Conservation (phyloP, 2,329 filamentous ascomycete genomes). For the Plectosphaerella sp. region DNA sequence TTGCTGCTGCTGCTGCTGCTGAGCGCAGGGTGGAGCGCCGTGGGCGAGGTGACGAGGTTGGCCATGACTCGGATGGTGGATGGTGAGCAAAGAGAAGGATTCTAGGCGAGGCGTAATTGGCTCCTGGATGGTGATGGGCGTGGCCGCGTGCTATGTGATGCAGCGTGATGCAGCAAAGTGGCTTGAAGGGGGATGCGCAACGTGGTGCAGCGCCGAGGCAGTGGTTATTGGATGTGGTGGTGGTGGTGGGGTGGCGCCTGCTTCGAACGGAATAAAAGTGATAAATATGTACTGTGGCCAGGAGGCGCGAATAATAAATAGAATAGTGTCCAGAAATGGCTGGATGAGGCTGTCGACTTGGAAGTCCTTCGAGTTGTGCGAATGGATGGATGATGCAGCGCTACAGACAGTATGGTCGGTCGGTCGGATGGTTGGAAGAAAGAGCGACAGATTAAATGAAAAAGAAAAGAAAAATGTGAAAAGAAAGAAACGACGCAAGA, state of each 20-base stretch:
- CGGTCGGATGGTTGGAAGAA: not conserved
- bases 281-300: not conserved
- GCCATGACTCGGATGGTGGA: constrained; percentile 12
- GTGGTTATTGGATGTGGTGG: not conserved
- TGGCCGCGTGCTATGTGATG: too few relatives aligned
- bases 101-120: not conserved
- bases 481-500: constrained; percentile 1
- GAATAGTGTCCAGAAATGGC: not conserved
- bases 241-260: not conserved
- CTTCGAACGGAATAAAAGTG: not conserved
- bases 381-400: too few relatives aligned
- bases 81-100: constrained; percentile 2
- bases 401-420: not conserved
- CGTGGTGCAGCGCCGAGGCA: not conserved
- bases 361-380: not conserved
- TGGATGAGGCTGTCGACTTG: too few relatives aligned
- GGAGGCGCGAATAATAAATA: not conserved
- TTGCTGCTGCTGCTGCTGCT: constrained; percentile 20
- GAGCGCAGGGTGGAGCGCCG: constrained; percentile 47
- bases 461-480: constrained; percentile 1
- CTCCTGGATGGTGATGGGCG: not conserved
- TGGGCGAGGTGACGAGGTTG: constrained; percentile 36
- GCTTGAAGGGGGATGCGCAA: not conserved
- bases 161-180: too few relatives aligned
- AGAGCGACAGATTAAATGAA: not conserved